A percentile compares a stretch with the other conserved stretches of the same genome.
These are phyloP conservation scores for Venturia aucupariae DNA, from an alignment of 2,329 filamentous ascomycete genomes.

Conservation along the genomic window DNA sequence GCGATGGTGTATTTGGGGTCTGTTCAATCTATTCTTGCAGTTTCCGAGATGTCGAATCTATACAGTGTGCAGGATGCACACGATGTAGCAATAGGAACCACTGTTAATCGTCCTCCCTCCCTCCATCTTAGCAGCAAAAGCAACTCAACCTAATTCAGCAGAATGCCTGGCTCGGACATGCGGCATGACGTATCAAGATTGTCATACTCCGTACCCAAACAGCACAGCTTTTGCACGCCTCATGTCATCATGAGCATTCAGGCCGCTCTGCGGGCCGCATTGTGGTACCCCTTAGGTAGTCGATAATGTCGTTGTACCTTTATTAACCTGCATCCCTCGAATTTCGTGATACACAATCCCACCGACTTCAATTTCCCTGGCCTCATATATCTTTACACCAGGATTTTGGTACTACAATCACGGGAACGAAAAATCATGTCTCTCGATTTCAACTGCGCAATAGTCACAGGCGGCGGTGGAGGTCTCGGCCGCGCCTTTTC, in stretches of 20 bases:
- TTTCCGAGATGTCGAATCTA: no score
- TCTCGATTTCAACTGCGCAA: constrained; percentile 33
- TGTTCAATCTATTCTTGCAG: no score
- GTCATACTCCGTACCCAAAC: background rate
- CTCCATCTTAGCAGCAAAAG: background rate
- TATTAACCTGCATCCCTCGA: background rate
- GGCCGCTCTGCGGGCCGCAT: background rate
- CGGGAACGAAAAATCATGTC: background rate
- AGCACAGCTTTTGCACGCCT: background rate
- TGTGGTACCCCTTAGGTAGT: no score
- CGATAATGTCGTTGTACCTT: background rate
- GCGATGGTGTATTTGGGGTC: background rate
- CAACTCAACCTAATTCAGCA: background rate
- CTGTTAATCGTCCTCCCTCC: no score
- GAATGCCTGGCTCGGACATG: background rate
- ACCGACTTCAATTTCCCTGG: no score
- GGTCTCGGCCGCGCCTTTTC: constrained; percentile 44
- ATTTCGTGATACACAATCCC: no score
- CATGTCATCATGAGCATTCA: background rate
- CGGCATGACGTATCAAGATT: background rate
- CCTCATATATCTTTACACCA: background rate
- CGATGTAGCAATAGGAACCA: no score
- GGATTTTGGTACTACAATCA: background rate
- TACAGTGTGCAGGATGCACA: no score
- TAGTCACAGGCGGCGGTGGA: constrained; percentile 43